These are phyloP conservation scores for Naganishia friedmannii DNA, from an alignment of 768 basidiomycete genomes.

Conservation along the genomic window DNA sequence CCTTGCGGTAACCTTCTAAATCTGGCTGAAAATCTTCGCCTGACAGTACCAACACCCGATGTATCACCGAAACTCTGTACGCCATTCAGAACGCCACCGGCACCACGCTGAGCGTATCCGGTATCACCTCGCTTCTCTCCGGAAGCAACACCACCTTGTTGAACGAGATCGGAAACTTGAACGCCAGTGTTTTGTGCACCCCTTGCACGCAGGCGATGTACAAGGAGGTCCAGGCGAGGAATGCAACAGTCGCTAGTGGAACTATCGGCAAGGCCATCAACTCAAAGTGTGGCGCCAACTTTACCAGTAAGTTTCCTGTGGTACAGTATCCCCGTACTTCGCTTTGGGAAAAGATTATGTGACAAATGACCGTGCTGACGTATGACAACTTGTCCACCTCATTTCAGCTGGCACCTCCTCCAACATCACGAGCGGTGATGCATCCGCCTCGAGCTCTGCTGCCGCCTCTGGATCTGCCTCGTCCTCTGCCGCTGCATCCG, in stretches of 20 bases:
- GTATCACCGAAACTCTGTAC: conserved; percentile 43
- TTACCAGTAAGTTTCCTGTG: conserved; percentile 39
- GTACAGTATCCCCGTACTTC: background rate
- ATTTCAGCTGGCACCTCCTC: conserved; percentile 11
- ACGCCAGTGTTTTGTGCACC: conserved; percentile 47
- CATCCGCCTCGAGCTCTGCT: conserved; percentile 30
- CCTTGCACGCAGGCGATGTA: conserved; percentile 49
- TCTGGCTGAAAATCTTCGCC: background rate
- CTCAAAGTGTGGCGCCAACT: conserved; percentile 41
- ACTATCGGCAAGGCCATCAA: conserved; percentile 39
- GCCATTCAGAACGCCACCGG: conserved; percentile 46
- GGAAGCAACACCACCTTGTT: conserved; percentile 35
- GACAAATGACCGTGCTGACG: too few relatives aligned
- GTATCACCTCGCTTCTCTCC: conserved; percentile 40
- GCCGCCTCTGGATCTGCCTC: conserved; percentile 27
- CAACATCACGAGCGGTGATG: conserved; percentile 23
- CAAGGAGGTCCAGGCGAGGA: conserved; percentile 37
- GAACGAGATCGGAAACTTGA: conserved; percentile 28
- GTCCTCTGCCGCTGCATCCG: conserved; percentile 21
- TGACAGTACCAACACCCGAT: conserved; percentile 46
- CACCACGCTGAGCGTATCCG: conserved; percentile 37
- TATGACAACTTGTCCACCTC: background rate
- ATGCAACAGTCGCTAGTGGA: conserved; percentile 36
- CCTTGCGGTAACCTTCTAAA: background rate
- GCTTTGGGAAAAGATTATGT: too few relatives aligned